Percentiles rank a stretch among this genome's conserved stretches.
Conservation (phyloP, 31 red algal genomes). For the Porphyra umbilicalis region DNA sequence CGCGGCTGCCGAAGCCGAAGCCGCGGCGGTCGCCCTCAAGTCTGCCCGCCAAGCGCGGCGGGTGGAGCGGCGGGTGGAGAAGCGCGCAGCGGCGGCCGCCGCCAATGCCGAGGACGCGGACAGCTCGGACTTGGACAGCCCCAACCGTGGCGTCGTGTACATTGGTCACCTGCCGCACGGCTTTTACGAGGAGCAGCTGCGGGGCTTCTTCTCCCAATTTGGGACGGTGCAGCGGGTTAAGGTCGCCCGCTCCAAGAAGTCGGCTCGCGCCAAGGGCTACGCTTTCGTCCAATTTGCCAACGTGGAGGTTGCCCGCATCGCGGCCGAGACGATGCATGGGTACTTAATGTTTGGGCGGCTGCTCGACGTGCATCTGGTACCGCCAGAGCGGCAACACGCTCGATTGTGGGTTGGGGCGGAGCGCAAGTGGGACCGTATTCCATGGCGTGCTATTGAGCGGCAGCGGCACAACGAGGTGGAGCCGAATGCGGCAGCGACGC, state of each 20-base stretch:
- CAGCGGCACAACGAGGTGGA: not conserved
- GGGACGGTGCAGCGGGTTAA: constrained; percentile 68
- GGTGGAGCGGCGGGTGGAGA: not conserved
- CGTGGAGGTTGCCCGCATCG: constrained; percentile 62
- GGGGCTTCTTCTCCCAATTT: constrained; percentile 83
- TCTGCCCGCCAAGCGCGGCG: not conserved
- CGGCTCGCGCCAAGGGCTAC: constrained; percentile 64
- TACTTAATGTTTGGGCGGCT: constrained; percentile 83
- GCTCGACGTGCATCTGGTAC: constrained; percentile 63
- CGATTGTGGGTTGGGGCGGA: not conserved
- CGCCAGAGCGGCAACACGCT: constrained; percentile 22
- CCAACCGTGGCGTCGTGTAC: constrained; percentile 70
- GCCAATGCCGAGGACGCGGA: not conserved
- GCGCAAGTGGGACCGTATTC: not conserved
- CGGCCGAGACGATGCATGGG: constrained; percentile 88
- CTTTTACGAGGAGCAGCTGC: constrained; percentile 90
- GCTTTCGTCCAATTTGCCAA: constrained; percentile 85
- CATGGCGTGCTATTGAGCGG: constrained; percentile 3
- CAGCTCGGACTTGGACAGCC: not conserved
- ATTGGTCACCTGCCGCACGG: constrained; percentile 94
- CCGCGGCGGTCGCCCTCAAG: not conserved
- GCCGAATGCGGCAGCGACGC: not conserved
- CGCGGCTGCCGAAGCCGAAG: not conserved
- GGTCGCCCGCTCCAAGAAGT: constrained; percentile 56
- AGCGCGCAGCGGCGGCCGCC: not conserved